These are phyloP conservation scores for Boechera stricta DNA, from an alignment of 345 rosid genomes.

Conservation along the genomic window DNA sequence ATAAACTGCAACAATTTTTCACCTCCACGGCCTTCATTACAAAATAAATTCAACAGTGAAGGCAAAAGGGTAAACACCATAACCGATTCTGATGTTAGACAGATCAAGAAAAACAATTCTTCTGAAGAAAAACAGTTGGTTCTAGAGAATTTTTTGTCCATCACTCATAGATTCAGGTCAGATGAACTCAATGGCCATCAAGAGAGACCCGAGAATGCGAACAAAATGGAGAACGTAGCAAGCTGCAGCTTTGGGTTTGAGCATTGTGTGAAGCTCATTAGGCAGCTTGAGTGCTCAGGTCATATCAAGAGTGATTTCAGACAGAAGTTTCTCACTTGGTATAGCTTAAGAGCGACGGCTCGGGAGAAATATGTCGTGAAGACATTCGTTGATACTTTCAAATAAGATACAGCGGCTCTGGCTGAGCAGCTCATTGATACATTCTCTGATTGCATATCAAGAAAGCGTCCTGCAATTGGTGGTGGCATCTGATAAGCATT, in stretches of 20 bases:
- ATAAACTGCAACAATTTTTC: not conserved
- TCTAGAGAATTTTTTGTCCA: not conserved
- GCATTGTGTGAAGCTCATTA: slow-evolving; percentile 67
- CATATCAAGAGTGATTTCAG: slow-evolving; percentile 73
- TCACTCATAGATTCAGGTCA: not conserved
- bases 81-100: not conserved
- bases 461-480: slow-evolving; percentile 37
- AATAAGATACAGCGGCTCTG: slow-evolving; percentile 65
- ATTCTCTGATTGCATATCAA: slow-evolving; percentile 64
- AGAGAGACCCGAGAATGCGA: not conserved
- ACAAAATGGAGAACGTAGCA: not conserved
- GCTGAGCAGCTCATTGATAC: slow-evolving; percentile 85
- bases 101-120: not conserved
- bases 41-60: not conserved
- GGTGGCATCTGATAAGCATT: not conserved
- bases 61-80: not conserved
- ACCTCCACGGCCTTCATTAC: not conserved
- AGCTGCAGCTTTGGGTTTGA: slow-evolving; percentile 46
- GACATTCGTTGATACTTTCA: slow-evolving; percentile 62
- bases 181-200: not conserved
- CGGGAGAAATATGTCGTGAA: slow-evolving; percentile 75
- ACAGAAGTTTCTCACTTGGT: slow-evolving; percentile 91
- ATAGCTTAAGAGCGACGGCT: slow-evolving; percentile 70
- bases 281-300: slow-evolving; percentile 74
- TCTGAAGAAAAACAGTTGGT: slow-evolving; percentile 47